These are phyloP conservation scores for Pleurotus pulmonarius DNA, from an alignment of 768 basidiomycete species.

Conservation along the genomic window DNA sequence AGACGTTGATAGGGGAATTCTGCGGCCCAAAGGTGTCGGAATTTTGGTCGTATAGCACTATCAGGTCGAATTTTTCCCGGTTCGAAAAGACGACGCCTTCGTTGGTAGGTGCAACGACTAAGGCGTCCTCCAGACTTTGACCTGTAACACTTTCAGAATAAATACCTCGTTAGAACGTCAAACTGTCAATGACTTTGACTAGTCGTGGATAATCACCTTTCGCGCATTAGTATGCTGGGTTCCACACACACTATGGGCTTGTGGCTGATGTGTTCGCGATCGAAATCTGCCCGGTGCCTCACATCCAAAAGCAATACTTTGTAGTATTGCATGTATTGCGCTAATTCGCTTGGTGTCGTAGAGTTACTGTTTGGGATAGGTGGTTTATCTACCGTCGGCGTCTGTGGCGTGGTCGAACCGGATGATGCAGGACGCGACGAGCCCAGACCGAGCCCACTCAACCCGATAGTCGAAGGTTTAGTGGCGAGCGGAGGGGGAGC, in stretches of 20 bases:
- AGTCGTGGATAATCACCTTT: conserved; percentile 48
- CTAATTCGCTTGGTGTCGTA: conserved; percentile 56
- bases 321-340: conserved; percentile 45
- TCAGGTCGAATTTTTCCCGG: conserved; percentile 84
- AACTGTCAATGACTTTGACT: too few species aligned
- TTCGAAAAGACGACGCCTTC: conserved; percentile 78
- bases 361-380: conserved; percentile 56
- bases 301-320: conserved; percentile 81
- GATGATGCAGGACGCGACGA: neutral
- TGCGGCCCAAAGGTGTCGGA: conserved; percentile 49
- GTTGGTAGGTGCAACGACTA: conserved; percentile 62
- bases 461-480: conserved; percentile 13
- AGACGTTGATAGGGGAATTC: conserved; percentile 50
- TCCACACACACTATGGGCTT: conserved; percentile 81
- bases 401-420: conserved; percentile 28
- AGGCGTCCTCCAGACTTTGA: conserved; percentile 65
- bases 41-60: conserved; percentile 77
- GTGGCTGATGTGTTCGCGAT: conserved; percentile 65
- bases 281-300: conserved; percentile 73
- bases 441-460: neutral
- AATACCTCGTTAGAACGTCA: too few species aligned
- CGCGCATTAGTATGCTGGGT: conserved; percentile 66
- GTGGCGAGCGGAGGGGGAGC: conserved; percentile 38
- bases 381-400: conserved; percentile 36
- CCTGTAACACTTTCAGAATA: conserved; percentile 53